Percentiles rank a stretch among this genome's conserved stretches.
phyloP scores from a whole-genome alignment of 805 yeast genomes.

The Ogataea paraovalis region DNA sequence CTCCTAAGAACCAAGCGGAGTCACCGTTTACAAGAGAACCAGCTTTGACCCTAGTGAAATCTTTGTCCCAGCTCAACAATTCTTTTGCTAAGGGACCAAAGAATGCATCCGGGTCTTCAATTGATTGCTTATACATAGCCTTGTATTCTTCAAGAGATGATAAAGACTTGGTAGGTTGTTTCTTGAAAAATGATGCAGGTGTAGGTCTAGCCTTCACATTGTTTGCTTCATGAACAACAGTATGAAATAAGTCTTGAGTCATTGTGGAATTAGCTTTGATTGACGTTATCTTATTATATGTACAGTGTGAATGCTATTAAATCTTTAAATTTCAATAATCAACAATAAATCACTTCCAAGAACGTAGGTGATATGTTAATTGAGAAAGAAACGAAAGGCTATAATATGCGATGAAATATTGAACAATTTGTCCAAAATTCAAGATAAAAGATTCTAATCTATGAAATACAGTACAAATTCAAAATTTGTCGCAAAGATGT shows the following conservation, averaged over 20 bases:
- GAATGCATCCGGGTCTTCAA: slow-evolving; percentile 74
- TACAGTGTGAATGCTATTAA: neutral
- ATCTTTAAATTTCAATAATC: neutral
- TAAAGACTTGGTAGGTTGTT: slow-evolving; percentile 60
- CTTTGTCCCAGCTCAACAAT: slow-evolving; percentile 74
- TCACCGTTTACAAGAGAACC: slow-evolving; percentile 76
- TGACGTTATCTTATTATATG: neutral
- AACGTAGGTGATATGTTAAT: too few species aligned
- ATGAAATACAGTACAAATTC: neutral
- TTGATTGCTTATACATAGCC: slow-evolving; percentile 65
- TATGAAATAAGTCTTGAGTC: slow-evolving; percentile 31
- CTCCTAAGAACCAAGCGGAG: slow-evolving; percentile 90
- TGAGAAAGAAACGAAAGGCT: neutral
- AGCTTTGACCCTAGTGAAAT: slow-evolving; percentile 57
- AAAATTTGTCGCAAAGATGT: neutral
- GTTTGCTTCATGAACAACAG: slow-evolving; percentile 62
- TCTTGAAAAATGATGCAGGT: slow-evolving; percentile 50
- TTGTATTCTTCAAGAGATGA: slow-evolving; percentile 64
- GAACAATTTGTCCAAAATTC: neutral
- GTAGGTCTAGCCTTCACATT: slow-evolving; percentile 44
- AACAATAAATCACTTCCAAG: too few species aligned
- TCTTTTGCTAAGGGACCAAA: slow-evolving; percentile 75
- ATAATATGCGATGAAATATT: neutral
- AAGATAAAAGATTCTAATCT: neutral
- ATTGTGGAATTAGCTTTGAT: slow-evolving; percentile 1